Base-by-base conservation (phyloP, 176 grass and related monocot species). In the Oryza glumipatula region DNA sequence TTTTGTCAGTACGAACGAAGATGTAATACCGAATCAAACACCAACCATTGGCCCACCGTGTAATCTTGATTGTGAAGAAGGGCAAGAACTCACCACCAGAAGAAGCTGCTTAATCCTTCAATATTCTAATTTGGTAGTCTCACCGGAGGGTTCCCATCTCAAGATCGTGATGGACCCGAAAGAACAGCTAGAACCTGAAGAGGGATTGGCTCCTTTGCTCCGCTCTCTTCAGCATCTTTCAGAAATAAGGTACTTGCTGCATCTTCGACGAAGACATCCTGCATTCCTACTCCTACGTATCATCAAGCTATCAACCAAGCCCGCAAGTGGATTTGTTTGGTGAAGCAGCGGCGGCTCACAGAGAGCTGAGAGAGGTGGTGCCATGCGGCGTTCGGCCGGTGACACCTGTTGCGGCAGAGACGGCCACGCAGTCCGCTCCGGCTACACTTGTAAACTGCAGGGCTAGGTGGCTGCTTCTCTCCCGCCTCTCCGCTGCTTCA, bases 351-450 rank as follows among this genome's bases (percentile, higher is more conserved):
- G 52, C 67, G 7, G 7, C 2, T 67, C n/a, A 23, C 19, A 23
- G 74, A 46, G 36, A 58, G 78, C 4, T 36, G 35, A 32, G 35
- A 36, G 35, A 3, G 4, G 36, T n/a, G 67, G 79, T 43, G 80
- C n/a, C 38, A 41, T 30, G 68, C 70, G 24, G 56, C 44, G 21
- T 65, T 70, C 64, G 30, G 15, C 41, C 30, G 26, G 70, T 3
- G 77, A 80, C 70, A 89, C 49, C 35, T 76, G 86, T 70, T 47
- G 71, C 88, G 1, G 28, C 22, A 3, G 65, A 17, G 49, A 76
- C 30, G 14, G 15, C 38, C 76, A 80, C 63, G 87, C 63, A 28
- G 49, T 64, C 22, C 39, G 47, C 28, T 11, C n/a, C 15, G 49
- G 30, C 28, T 51, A 63, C 76, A 48, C 82, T 19, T 84, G 77